Evolutionary conservation across 192 early-diverging fungal species (phyloP).

Genomic region (Funneliformis geosporum): DNA sequence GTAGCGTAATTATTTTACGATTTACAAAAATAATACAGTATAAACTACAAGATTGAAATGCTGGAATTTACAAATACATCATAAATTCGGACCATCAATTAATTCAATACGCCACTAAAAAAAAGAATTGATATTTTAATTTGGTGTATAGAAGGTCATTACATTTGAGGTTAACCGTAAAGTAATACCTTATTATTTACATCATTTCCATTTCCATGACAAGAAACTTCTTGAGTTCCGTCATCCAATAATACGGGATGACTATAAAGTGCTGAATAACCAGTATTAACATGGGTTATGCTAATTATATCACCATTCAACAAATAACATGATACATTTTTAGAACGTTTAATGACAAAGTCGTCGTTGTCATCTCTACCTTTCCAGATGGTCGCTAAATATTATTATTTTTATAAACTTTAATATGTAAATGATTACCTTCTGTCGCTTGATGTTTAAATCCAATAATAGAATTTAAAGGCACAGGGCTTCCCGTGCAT

Average conservation of each 20-base stretch:
- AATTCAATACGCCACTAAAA: not conserved
- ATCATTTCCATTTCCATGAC: not conserved
- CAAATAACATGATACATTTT: not conserved
- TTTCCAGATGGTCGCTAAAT: no score
- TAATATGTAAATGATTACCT: no score
- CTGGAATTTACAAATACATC: no score
- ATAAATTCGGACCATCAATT: not conserved
- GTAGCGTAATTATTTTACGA: no score
- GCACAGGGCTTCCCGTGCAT: not conserved
- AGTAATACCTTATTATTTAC: not conserved
- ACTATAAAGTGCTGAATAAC: not conserved
- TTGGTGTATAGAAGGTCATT: not conserved
- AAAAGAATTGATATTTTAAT: not conserved
- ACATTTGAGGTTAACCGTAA: not conserved
- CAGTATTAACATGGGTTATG: not conserved
- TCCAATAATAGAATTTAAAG: not conserved
- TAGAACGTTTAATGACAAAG: no score
- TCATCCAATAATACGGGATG: not conserved
- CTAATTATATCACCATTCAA: not conserved
- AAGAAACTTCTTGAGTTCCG: not conserved
- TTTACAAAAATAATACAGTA: no score
- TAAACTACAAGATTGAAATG: no score
- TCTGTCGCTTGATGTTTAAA: not conserved
- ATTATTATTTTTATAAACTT: no score
- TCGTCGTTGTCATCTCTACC: no score